phyloP scores from a whole-genome alignment of 192 early-diverging fungal genomes.

The Funneliformis mosseae region DNA sequence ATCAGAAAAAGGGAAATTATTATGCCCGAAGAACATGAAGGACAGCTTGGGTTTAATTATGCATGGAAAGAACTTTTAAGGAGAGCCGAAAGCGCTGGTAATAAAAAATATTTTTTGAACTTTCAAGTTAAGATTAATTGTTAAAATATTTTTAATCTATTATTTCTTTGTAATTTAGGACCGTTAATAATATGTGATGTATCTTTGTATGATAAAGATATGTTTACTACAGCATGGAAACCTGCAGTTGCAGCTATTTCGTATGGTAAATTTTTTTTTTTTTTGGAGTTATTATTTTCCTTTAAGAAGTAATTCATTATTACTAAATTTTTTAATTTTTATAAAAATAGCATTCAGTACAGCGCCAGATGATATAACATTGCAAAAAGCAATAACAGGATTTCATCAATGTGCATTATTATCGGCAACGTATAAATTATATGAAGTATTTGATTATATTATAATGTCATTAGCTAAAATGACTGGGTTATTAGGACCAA shows the following conservation, averaged over 20 bases:
- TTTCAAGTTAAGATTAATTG: not conserved
- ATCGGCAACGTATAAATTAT: slow-evolving; percentile 70
- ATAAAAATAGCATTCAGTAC: slow-evolving; percentile 68
- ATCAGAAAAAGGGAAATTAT: slow-evolving; percentile 92
- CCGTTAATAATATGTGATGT: slow-evolving; percentile 60
- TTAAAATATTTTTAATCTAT: not conserved
- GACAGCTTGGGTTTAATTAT: slow-evolving; percentile 91
- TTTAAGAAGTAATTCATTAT: not conserved
- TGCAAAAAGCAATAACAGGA: slow-evolving; percentile 81
- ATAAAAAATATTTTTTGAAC: not conserved
- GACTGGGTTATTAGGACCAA: slow-evolving; percentile 63
- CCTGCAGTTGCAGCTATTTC: slow-evolving; percentile 77
- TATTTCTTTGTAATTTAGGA: slow-evolving; percentile 33
- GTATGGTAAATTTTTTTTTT: slow-evolving; percentile 58
- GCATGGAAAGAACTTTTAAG: slow-evolving; percentile 85
- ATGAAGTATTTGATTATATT: slow-evolving; percentile 81
- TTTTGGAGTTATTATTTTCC: slow-evolving; percentile 38
- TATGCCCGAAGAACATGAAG: slow-evolving; percentile 96
- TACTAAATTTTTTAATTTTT: slow-evolving; percentile 26
- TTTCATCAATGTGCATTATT: slow-evolving; percentile 75
- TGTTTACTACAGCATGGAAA: slow-evolving; percentile 77
- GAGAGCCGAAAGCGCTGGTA: slow-evolving; percentile 45
- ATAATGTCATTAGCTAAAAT: slow-evolving; percentile 72
- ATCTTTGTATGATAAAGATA: slow-evolving; percentile 73
- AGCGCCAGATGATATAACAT: slow-evolving; percentile 72